Evolutionary conservation across 1,284 basidiomycete genomes (phyloP).

Genomic region (Cryptococcus sp.): DNA sequence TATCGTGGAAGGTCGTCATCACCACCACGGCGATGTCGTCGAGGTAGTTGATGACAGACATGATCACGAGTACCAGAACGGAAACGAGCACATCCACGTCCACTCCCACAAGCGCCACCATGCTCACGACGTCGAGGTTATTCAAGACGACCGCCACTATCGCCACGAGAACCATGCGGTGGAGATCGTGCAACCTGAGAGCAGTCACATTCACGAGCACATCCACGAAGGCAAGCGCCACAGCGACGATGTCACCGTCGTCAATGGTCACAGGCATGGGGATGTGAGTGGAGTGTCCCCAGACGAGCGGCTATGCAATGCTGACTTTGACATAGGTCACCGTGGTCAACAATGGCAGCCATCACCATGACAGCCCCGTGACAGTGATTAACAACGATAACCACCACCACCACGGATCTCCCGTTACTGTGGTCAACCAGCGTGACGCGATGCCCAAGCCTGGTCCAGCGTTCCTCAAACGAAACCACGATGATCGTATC

Average conservation of each 20-base stretch:
- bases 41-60: neutral
- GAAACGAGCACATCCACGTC: constrained; percentile 7
- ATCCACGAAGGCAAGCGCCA: constrained; percentile 10
- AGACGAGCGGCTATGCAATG: neutral
- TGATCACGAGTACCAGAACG: neutral
- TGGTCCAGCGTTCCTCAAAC: constrained; percentile 18
- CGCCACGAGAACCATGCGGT: constrained; percentile 2
- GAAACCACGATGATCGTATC: constrained; percentile 5
- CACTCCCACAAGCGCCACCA: constrained; percentile 1
- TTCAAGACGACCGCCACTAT: neutral
- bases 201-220: constrained; percentile 7
- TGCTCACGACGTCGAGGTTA: constrained; percentile 6
- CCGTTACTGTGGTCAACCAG: constrained; percentile 9
- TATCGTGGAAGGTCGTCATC: neutral
- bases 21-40: neutral
- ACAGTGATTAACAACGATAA: constrained; percentile 5
- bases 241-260: constrained; percentile 2
- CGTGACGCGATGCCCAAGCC: constrained; percentile 1
- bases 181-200: neutral
- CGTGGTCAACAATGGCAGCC: constrained; percentile 3
- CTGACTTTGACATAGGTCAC: neutral
- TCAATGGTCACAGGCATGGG: constrained; percentile 5
- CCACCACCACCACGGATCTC: neutral
- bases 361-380: neutral
- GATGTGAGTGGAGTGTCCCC: constrained; percentile 4